phyloP scores from a whole-genome alignment of 768 basidiomycete genomes.

The Termitomyces sp. region DNA sequence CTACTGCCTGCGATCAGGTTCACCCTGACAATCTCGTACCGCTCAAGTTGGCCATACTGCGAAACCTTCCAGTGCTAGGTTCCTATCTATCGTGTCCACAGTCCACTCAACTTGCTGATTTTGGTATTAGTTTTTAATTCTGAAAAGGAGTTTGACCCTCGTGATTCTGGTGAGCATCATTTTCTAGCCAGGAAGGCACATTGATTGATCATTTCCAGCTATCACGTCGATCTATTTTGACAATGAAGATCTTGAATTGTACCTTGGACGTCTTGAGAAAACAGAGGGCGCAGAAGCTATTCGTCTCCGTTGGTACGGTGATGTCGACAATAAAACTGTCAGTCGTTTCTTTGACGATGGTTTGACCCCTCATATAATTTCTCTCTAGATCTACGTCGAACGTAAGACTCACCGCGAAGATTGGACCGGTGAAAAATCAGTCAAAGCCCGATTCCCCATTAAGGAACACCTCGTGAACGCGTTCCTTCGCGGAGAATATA shows the following conservation, averaged over 20 bases:
- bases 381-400: conserved; percentile 74
- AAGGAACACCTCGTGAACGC: conserved; percentile 93
- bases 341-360: conserved; percentile 21
- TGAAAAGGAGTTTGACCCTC: conserved; percentile 87
- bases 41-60: conserved; percentile 88
- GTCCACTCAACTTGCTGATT: background rate
- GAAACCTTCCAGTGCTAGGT: conserved; percentile 94
- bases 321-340: conserved; percentile 76
- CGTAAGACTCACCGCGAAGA: conserved; percentile 95
- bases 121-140: conserved; percentile 76
- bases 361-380: background rate
- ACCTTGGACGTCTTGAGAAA: conserved; percentile 96
- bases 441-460: conserved; percentile 94
- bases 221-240: conserved; percentile 98
- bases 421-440: conserved; percentile 99
- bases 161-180: conserved; percentile 63
- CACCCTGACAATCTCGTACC: conserved; percentile 95
- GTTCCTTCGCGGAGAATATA: conserved; percentile 87
- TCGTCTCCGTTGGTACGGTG: conserved; percentile 96
- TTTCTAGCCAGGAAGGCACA: conserved; percentile 1
- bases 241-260: conserved; percentile 92
- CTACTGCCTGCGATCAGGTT: conserved; percentile 36
- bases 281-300: conserved; percentile 98
- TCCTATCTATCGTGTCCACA: background rate
- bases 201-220: conserved; percentile 40